Base-by-base conservation (phyloP, 2,329 filamentous ascomycete species). In the Meredithiella fracta region DNA sequence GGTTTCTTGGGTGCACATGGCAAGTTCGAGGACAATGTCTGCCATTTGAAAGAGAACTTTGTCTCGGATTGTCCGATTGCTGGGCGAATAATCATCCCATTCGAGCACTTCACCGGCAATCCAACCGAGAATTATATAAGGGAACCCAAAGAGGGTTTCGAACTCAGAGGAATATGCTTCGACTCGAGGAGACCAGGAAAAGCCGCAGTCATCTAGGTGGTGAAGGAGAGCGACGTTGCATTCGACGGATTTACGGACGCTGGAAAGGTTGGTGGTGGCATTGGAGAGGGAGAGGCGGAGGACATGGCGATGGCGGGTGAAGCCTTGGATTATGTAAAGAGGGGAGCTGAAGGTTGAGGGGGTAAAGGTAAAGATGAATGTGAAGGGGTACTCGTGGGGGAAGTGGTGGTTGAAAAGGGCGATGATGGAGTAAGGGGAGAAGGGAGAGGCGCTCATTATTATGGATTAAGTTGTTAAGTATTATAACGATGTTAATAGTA, bases 1-100 rank as follows among this genome's bases (percentile, higher is more conserved):
- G 22, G 56, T 58, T 51, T 58, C 56, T 20, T 58, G 56, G n/a
- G 56, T 58, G 47, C 56, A 58, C 37, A 55, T 55, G 29, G 56
- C 52, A 23, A 58, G 40, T 38, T 58, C 56, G 17, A 58, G 29
- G 5, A 55, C 38, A n/a, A 58, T 55, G 23, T 58, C 52, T 1
- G 56, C 56, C 56, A 58, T 58, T 25, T 58, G 56, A 47, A 53
- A 58, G 8, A 58, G 25, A 3, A 55, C 52, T 8, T 47, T 51
- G 25, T 58, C 53, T 1, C 56, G 44, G n/a, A 55, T 23, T 7
- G 6, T 23, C 2, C 56, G 53, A 15, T 55, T 52, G 4, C 26
- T 8, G 17, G 56, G 52, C 11, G 38, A 34, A 3, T 23, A 34
- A 15, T 58, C 34, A 51, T 58, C 38, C 56, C 56, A 58, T 20